phyloP scores from a whole-genome alignment of 495 filamentous ascomycete species.

The Tetracladium marchalianum region DNA sequence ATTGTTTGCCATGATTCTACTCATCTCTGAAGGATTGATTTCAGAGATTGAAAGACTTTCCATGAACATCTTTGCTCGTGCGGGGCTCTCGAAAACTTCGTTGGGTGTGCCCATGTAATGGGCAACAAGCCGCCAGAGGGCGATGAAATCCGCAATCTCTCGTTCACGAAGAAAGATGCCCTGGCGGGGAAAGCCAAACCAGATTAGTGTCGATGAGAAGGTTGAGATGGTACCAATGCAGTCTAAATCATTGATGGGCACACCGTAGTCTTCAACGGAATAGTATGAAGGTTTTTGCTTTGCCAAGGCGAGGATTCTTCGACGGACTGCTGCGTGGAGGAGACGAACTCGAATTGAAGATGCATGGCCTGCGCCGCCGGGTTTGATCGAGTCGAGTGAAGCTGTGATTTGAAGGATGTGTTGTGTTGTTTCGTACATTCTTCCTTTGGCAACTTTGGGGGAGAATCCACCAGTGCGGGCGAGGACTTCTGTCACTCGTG shows the following conservation, averaged over 20 bases:
- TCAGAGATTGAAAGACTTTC: slow-evolving; percentile 54
- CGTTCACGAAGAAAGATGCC: slow-evolving; percentile 53
- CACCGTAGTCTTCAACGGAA: slow-evolving; percentile 44
- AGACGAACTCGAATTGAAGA: slow-evolving; percentile 67
- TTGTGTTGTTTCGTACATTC: slow-evolving; percentile 69
- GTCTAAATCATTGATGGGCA: slow-evolving; percentile 70
- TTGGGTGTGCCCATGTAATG: slow-evolving; percentile 62
- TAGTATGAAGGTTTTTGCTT: slow-evolving; percentile 50
- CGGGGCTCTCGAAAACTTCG: slow-evolving; percentile 41
- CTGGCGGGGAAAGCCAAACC: slow-evolving; percentile 59
- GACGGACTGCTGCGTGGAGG: slow-evolving; percentile 61
- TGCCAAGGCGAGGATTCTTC: slow-evolving; percentile 52
- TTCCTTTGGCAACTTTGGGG: slow-evolving; percentile 52
- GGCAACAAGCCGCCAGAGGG: slow-evolving; percentile 66
- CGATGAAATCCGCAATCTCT: slow-evolving; percentile 61
- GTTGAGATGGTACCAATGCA: slow-evolving; percentile 58
- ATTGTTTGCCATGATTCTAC: slow-evolving; percentile 57
- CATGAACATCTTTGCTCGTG: slow-evolving; percentile 49
- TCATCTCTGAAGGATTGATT: slow-evolving; percentile 50
- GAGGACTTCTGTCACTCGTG: slow-evolving; percentile 62
- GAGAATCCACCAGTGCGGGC: slow-evolving; percentile 72
- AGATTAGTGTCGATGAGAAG: slow-evolving; percentile 59
- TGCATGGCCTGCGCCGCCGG: slow-evolving; percentile 54
- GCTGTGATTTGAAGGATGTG: slow-evolving; percentile 63
- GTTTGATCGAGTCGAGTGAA: slow-evolving; percentile 54